phyloP scores from a whole-genome alignment of 2,329 filamentous ascomycete species.

The Penicillium palitans region DNA sequence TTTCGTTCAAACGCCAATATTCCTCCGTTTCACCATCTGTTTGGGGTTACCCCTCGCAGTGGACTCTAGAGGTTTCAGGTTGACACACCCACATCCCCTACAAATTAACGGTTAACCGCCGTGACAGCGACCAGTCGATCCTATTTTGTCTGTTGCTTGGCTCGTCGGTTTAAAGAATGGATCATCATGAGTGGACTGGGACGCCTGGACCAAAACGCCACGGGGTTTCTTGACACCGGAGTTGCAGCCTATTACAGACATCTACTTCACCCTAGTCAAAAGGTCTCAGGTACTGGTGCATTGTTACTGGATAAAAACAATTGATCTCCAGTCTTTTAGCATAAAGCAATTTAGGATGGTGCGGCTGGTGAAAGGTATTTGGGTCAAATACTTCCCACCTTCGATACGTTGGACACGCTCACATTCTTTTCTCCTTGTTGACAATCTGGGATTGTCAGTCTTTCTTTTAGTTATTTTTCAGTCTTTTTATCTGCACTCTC shows the following conservation, averaged over 20 bases:
- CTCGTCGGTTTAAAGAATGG: constrained; percentile 7
- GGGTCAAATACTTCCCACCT: constrained; percentile 17
- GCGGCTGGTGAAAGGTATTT: constrained; percentile 7
- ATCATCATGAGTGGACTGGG: constrained; percentile 3
- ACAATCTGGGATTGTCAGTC: constrained; percentile 24
- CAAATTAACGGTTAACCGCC: not conserved
- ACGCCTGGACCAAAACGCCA: constrained; percentile 4
- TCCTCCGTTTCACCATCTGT: constrained; percentile 7
- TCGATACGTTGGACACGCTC: constrained; percentile 13
- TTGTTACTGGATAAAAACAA: constrained; percentile 7
- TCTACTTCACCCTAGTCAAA: not conserved
- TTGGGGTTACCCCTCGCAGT: not conserved
- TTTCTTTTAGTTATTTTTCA: constrained; percentile 17
- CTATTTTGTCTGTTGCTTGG: not conserved
- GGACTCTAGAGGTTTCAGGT: constrained; percentile 5
- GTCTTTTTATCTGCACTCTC: constrained; percentile 4
- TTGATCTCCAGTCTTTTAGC: not conserved
- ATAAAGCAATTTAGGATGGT: not conserved
- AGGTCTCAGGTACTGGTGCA: not conserved
- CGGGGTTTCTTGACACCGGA: not conserved
- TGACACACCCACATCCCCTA: not conserved
- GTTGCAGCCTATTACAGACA: constrained; percentile 2
- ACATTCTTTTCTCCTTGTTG: constrained; percentile 27
- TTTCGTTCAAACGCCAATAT: not conserved
- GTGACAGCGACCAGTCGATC: constrained; percentile 7